Percentiles rank a stretch among this genome's conserved stretches.
Evolutionary conservation across 352 stramenopile genomes (phyloP).

Genomic region (Globisporangium acanthophoron): DNA sequence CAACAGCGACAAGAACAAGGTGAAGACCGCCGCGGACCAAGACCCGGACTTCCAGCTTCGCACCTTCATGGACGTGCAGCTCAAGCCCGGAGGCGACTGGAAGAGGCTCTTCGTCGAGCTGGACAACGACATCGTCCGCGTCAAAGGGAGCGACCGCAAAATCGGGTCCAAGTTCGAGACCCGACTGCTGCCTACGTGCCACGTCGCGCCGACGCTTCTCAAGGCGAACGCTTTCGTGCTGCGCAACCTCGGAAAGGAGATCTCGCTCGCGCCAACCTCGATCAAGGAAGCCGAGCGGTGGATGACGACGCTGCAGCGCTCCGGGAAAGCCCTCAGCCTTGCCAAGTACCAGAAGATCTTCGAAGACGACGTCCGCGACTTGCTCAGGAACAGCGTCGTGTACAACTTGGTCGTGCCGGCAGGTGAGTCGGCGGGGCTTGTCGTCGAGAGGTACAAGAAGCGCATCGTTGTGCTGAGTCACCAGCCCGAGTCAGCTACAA

Average conservation of each 20-base stretch:
- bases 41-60: slow-evolving; percentile 26
- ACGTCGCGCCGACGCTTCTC: slow-evolving; percentile 26
- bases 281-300: slow-evolving; percentile 37
- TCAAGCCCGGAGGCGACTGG: slow-evolving; percentile 37
- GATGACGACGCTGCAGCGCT: slow-evolving; percentile 33
- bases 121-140: slow-evolving; percentile 55
- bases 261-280: slow-evolving; percentile 36
- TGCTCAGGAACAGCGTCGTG: slow-evolving; percentile 43
- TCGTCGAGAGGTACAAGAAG: slow-evolving; percentile 57
- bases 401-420: slow-evolving; percentile 37
- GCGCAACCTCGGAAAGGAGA: slow-evolving; percentile 39
- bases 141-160: slow-evolving; percentile 56
- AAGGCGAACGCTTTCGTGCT: slow-evolving; percentile 58
- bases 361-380: slow-evolving; percentile 33
- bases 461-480: slow-evolving; percentile 61
- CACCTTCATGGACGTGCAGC: slow-evolving; percentile 55
- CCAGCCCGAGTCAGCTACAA: slow-evolving; percentile 4
- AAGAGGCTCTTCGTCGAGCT: slow-evolving; percentile 59
- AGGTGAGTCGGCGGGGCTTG: slow-evolving; percentile 22
- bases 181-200: slow-evolving; percentile 42
- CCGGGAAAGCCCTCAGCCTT: slow-evolving; percentile 18
- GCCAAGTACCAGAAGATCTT: slow-evolving; percentile 43
- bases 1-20: slow-evolving; percentile 20
- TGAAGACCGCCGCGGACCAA: neutral
- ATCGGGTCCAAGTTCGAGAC: slow-evolving; percentile 52